These are phyloP conservation scores for Mucor irregularis DNA, from an alignment of 371 early-diverging fungal genomes.

Conservation along the genomic window DNA sequence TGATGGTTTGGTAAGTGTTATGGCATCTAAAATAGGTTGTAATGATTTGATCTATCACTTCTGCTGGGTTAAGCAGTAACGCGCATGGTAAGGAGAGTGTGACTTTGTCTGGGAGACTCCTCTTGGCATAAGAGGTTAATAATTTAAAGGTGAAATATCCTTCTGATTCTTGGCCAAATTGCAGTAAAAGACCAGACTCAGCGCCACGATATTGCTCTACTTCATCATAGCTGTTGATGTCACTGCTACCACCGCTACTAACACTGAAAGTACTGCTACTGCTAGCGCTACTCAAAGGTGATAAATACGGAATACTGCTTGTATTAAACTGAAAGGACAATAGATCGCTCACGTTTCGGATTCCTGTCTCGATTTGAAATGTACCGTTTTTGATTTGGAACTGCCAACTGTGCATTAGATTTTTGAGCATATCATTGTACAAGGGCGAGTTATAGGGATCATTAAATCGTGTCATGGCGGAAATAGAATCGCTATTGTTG, in stretches of 20 bases:
- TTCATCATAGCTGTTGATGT: not conserved
- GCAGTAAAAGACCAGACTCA: not conserved
- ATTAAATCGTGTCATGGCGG: not conserved
- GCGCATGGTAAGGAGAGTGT: not conserved
- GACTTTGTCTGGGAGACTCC: not conserved
- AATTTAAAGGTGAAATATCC: not conserved
- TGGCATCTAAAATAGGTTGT: slow-evolving; percentile 15
- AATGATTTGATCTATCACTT: not conserved
- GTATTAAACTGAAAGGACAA: not conserved
- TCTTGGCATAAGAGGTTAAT: not conserved
- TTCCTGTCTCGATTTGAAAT: slow-evolving; percentile 23
- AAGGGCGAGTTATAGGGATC: not conserved
- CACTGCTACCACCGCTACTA: not conserved
- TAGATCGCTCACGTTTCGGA: slow-evolving; percentile 12
- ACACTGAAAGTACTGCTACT: slow-evolving; percentile 1
- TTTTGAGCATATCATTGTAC: not conserved
- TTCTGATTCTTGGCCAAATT: not conserved
- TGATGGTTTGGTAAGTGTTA: not conserved
- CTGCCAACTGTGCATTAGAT: slow-evolving; percentile 5
- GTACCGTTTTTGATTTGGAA: slow-evolving; percentile 10
- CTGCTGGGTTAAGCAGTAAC: not conserved
- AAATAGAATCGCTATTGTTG: not conserved
- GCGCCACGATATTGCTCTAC: not conserved
- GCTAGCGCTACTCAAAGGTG: not conserved
- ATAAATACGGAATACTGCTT: not conserved